Percentiles rank a stretch among this genome's conserved stretches.
These are phyloP conservation scores for Podaxis sp. DNA, from an alignment of 768 basidiomycete genomes.

Conservation along the genomic window DNA sequence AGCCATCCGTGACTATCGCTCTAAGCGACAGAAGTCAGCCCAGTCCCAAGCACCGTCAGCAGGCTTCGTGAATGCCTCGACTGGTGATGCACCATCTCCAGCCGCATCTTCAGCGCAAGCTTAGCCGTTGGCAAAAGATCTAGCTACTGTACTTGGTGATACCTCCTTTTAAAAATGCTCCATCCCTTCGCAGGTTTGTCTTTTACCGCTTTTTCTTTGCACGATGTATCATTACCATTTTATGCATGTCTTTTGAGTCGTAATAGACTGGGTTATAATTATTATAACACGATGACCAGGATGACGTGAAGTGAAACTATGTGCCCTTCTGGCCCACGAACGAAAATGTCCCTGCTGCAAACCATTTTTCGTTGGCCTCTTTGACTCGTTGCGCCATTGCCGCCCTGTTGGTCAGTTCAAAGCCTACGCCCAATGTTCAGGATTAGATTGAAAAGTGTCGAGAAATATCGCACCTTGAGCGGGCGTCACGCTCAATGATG, in stretches of 20 bases:
- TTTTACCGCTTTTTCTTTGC: neutral
- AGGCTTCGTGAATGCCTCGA: conserved; percentile 66
- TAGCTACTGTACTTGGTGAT: neutral
- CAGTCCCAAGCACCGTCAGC: conserved; percentile 41
- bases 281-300: conserved; percentile 1
- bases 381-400: conserved; percentile 82
- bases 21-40: conserved; percentile 61
- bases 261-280: neutral
- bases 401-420: conserved; percentile 93
- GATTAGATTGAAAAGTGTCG: neutral
- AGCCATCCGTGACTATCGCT: conserved; percentile 93
- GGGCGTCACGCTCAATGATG: conserved; percentile 90
- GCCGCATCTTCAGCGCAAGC: conserved; percentile 11
- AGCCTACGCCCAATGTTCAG: conserved; percentile 39
- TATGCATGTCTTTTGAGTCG: neutral
- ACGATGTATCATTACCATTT: conserved; percentile 10
- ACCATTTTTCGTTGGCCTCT: conserved; percentile 97
- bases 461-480: conserved; percentile 67
- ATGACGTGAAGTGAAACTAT: conserved; percentile 12
- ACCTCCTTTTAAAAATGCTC: neutral
- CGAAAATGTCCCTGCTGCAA: conserved; percentile 80
- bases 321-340: conserved; percentile 58
- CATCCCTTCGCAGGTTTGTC: neutral
- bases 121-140: neutral
- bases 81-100: conserved; percentile 34